Evolutionary conservation across 768 basidiomycete species (phyloP).

Genomic region (Serendipita sp.): DNA sequence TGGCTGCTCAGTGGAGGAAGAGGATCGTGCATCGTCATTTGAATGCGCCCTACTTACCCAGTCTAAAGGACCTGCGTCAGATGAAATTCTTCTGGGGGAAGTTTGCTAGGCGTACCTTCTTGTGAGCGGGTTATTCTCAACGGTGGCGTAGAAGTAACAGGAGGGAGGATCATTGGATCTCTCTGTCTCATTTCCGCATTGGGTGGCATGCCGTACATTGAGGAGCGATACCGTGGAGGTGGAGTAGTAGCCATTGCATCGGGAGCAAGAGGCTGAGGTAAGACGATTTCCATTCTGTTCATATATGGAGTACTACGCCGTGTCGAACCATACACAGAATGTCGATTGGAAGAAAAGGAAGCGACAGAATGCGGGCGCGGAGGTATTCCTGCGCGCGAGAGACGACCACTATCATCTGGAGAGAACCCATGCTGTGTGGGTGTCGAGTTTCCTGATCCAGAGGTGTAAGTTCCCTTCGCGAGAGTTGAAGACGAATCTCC

Average conservation of each 20-base stretch:
- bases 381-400: neutral
- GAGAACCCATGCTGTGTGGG: neutral
- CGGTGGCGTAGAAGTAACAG: neutral
- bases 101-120: neutral
- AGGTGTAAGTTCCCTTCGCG: neutral
- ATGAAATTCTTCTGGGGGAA: neutral
- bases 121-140: neutral
- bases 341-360: neutral
- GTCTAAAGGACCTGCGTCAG: neutral
- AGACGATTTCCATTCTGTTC: conserved; percentile 37
- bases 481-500: neutral
- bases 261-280: conserved; percentile 47
- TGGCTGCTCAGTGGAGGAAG: neutral
- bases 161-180: neutral
- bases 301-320: neutral
- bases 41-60: neutral
- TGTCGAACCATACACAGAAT: neutral
- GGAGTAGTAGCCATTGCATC: conserved; percentile 7
- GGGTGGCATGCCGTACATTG: neutral
- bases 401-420: neutral
- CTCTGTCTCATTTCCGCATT: neutral
- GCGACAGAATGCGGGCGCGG: neutral
- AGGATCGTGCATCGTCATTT: neutral
- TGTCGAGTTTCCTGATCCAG: neutral
- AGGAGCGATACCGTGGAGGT: neutral